Evolutionary conservation across 2,329 filamentous ascomycete species (phyloP), one percentile per base, ranked within the genome.

Genomic region (Eutypella sp.): DNA sequence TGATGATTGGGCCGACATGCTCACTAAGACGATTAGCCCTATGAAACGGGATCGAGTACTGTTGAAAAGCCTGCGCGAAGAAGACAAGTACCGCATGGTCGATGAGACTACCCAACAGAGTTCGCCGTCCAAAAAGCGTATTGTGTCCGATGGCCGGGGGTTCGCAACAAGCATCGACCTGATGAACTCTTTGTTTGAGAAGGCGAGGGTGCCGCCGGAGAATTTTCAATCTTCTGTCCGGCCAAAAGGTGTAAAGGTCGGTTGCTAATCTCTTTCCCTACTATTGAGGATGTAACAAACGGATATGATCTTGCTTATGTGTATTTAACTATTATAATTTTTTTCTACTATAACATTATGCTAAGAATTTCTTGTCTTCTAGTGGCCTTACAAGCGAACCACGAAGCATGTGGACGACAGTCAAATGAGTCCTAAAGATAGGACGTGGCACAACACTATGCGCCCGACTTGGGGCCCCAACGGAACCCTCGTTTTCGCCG

Each of bases 11-110:
- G 86, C 90, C 56, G 87, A 93, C 57, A 91, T 96, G 71, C 76
- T 99, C 52, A 88, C 90, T 64, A 90, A 90, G 55, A 97, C 93
- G 5, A 89, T 97, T 56, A 96, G 89, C 60, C 92, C 93, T 5
- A 84, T 88, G 61, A 97, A 97, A 72, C 85, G 93, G 60, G 87
- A 96, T 69, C 87, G 92, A 48, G 85, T 84, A 23, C 73, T 93
- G 27, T 75, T 84, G 34, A 76, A 74, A 57, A 76, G 74, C 22
- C 60, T 78, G 69, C 68, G 84, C 75, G 72, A 85, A 70, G 68
- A 85, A 34, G 76, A 79, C 48, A 74, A 75, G 23, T 73, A 82
- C 41, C 73, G 75, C 51, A 71, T 60, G 10, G 47, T 57, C 38
- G 63, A 63, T 45, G 63, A 66, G 36, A 56, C 34, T 29, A 41